Conservation (phyloP, 129 eudicot species). For the Flaveria ramosissima region DNA sequence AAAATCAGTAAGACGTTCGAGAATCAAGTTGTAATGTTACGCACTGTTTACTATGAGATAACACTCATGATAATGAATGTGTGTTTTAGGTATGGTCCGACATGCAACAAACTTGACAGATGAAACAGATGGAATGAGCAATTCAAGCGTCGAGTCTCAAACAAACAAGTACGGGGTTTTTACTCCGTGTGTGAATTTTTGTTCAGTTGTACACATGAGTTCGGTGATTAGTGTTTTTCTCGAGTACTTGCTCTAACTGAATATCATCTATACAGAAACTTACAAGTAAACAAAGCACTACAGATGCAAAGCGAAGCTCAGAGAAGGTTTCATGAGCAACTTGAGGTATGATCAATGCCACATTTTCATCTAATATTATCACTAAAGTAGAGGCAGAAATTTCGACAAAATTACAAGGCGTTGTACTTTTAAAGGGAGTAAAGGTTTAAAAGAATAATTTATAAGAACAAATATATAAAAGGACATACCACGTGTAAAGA, state of each 20-base stretch:
- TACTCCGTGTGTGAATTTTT: constrained; percentile 6
- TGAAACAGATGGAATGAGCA: constrained; percentile 50
- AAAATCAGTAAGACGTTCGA: constrained; percentile 53
- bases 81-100: constrained; percentile 39
- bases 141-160: constrained; percentile 49
- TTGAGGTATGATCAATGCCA: constrained; percentile 63
- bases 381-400: not conserved
- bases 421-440: too few species aligned
- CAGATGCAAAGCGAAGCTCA: constrained; percentile 92
- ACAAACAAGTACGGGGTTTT: constrained; percentile 61
- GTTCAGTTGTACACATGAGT: constrained; percentile 11
- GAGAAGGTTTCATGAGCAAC: constrained; percentile 84
- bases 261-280: constrained; percentile 46
- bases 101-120: constrained; percentile 39
- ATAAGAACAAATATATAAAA: not conserved
- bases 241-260: constrained; percentile 4
- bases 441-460: too few species aligned
- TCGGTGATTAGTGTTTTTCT: not conserved
- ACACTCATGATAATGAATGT: constrained; percentile 14
- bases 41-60: not conserved
- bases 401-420: not conserved
- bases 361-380: not conserved
- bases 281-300: constrained; percentile 72
- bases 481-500: too few species aligned
- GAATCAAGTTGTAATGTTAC: not conserved